Base-by-base conservation (phyloP, 768 basidiomycete species). In the Lyophyllum semitale region DNA sequence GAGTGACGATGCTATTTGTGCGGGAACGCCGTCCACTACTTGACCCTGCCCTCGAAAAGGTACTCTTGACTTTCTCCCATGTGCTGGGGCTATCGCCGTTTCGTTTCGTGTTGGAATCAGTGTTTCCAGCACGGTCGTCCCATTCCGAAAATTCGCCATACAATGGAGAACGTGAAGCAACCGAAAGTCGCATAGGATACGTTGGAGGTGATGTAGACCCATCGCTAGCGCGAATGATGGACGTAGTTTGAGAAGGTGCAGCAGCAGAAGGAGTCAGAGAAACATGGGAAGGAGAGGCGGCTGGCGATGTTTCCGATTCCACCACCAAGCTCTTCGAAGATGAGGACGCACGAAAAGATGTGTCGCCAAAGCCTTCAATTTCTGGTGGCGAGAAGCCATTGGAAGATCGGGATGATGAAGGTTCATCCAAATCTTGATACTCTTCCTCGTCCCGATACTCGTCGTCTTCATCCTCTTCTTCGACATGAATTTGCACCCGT, bases 51-150 rank as follows among this genome's bases (percentile, higher is more conserved):
- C 88, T 77, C 32, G 80, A 79, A 60, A 93, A 83, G 0, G 86
- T 81, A 51, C 75, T 80, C 62, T 88, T 88, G 48, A 93, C 75
- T 66, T 84, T 89, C 58, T 88, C 84, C 91, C 89, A 93, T 30
- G 84, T 73, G 57, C 78, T 79, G 20, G 76, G 72, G 13, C 73
- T 73, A 45, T 90, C 89, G 23, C 71, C 80, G 56, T 68, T 76
- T 20, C 84, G 81, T 65, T 89, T 90, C 11, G 80, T 70, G 2
- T 81, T 73, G 33, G 71, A 66, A 52, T 81, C 83, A 27, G 68
- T 66, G 29, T 66, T 69, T n/a, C 64, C 57, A 48, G 70, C 69
- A 8, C 76, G 71, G 8, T 79, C 83, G 38, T 84, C 84, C 71
- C 73, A 74, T 22, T 82, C 62, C 8, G 77, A 73, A 53, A 78